Evolutionary conservation across 2,329 filamentous ascomycete genomes (phyloP).

Genomic region (Aspergillus vadensis): DNA sequence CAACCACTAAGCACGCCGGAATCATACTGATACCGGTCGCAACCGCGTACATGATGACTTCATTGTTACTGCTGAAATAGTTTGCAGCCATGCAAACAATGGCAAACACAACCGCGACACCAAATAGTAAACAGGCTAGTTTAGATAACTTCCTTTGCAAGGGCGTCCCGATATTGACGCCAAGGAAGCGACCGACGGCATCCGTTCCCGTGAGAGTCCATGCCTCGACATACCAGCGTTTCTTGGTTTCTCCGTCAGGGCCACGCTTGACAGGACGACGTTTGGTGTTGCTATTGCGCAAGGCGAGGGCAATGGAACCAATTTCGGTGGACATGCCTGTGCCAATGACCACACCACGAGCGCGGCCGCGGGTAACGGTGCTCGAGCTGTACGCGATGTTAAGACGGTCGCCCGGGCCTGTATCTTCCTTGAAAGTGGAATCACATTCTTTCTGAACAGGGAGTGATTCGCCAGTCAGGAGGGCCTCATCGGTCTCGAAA

Average conservation of each 20-base stretch:
- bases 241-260: slow-evolving; percentile 51
- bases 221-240: slow-evolving; percentile 56
- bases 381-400: slow-evolving; percentile 66
- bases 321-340: slow-evolving; percentile 67
- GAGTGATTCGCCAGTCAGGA: slow-evolving; percentile 64
- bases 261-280: slow-evolving; percentile 55
- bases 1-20: slow-evolving; percentile 64
- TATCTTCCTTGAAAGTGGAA: slow-evolving; percentile 50
- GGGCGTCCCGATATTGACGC: slow-evolving; percentile 69
- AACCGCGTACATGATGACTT: slow-evolving; percentile 68
- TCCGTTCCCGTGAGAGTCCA: slow-evolving; percentile 58
- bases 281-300: slow-evolving; percentile 60
- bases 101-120: slow-evolving; percentile 67
- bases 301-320: slow-evolving; percentile 64
- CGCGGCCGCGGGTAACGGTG: slow-evolving; percentile 63
- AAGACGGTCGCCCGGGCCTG: slow-evolving; percentile 61
- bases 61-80: slow-evolving; percentile 54
- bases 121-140: slow-evolving; percentile 68
- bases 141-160: slow-evolving; percentile 69
- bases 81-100: slow-evolving; percentile 70
- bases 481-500: slow-evolving; percentile 71
- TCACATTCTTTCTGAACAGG: slow-evolving; percentile 59
- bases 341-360: slow-evolving; percentile 60
- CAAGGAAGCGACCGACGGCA: slow-evolving; percentile 64
- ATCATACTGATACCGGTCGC: slow-evolving; percentile 64